Conservation (phyloP, 2,329 filamentous ascomycete species). For the Bimuria novae-zelandiae region DNA sequence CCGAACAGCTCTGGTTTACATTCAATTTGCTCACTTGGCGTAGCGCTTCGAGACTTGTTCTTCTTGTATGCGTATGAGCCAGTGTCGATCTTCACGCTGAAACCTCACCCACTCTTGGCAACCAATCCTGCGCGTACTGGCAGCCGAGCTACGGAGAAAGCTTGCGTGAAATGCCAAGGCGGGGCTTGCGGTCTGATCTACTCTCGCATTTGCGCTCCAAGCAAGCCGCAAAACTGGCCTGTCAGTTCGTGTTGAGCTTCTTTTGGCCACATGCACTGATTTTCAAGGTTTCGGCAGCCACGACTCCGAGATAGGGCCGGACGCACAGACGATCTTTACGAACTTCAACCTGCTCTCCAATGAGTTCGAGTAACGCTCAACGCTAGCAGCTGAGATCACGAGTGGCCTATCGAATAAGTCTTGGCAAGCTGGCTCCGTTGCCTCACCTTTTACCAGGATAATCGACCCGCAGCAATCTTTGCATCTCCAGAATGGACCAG, state of each 20-base stretch:
- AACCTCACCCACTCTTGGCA: neutral
- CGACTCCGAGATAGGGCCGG: neutral
- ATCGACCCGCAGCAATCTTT: neutral
- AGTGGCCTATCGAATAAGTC: constrained; percentile 5
- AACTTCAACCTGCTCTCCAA: constrained; percentile 3
- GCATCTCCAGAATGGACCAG: neutral
- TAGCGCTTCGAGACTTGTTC: neutral
- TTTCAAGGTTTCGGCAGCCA: neutral
- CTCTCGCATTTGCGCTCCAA: neutral
- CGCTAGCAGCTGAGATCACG: constrained; percentile 1
- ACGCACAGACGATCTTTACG: neutral
- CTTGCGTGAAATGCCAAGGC: neutral
- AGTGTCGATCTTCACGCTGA: neutral
- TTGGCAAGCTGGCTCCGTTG: constrained; percentile 3
- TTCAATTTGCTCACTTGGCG: neutral
- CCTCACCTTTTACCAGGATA: neutral
- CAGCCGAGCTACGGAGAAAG: neutral
- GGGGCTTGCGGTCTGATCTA: constrained; percentile 3
- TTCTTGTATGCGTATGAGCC: neutral
- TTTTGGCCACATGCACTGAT: too few species aligned
- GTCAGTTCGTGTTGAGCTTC: constrained; percentile 1
- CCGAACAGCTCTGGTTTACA: neutral
- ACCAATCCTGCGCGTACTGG: neutral
- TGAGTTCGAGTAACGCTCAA: neutral
- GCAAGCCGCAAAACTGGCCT: neutral